These are phyloP conservation scores for Brachypodium distachyon DNA, from an alignment of 202 grass and related monocot genomes.

Conservation along the genomic window DNA sequence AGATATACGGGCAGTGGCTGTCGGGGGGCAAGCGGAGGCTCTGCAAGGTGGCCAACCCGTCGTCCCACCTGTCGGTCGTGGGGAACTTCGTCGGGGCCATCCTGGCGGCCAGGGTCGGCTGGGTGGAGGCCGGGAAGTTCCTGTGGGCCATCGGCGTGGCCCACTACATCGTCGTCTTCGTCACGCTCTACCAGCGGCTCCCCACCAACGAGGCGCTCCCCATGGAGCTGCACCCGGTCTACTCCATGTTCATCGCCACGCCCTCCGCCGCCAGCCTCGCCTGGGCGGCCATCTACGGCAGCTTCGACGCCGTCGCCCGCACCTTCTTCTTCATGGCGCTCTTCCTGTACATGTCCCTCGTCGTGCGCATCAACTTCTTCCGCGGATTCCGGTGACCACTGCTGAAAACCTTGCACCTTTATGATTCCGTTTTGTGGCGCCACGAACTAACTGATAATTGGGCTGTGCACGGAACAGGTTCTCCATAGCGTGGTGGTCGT, in stretches of 20 bases:
- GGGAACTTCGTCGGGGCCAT: slow-evolving; percentile 99
- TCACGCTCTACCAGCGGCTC: slow-evolving; percentile 85
- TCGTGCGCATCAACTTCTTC: slow-evolving; percentile 99
- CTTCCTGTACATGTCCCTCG: slow-evolving; percentile 77
- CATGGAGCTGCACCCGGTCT: slow-evolving; percentile 93
- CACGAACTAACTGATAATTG: not conserved
- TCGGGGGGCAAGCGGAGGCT: slow-evolving; percentile 86
- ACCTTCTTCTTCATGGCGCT: slow-evolving; percentile 94
- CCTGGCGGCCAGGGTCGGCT: slow-evolving; percentile 79
- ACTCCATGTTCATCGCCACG: slow-evolving; percentile 99
- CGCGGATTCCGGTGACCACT: slow-evolving; percentile 65
- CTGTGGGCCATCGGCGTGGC: slow-evolving; percentile 81
- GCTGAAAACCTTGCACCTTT: not conserved
- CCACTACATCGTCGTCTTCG: slow-evolving; percentile 92
- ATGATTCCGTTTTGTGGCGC: too few species aligned
- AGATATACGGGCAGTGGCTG: slow-evolving; percentile 97
- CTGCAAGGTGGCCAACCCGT: slow-evolving; percentile 97
- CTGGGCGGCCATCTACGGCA: slow-evolving; percentile 73
- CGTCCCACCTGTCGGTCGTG: slow-evolving; percentile 86
- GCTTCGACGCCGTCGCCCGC: slow-evolving; percentile 73
- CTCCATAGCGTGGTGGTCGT: slow-evolving; percentile 97
- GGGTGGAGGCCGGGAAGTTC: slow-evolving; percentile 80
- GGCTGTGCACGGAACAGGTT: slow-evolving; percentile 32
- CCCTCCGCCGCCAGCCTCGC: slow-evolving; percentile 94
- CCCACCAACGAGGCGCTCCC: slow-evolving; percentile 87